Evolutionary conservation across 441 rosid species (phyloP).

Genomic region (Gossypium trilobum): DNA sequence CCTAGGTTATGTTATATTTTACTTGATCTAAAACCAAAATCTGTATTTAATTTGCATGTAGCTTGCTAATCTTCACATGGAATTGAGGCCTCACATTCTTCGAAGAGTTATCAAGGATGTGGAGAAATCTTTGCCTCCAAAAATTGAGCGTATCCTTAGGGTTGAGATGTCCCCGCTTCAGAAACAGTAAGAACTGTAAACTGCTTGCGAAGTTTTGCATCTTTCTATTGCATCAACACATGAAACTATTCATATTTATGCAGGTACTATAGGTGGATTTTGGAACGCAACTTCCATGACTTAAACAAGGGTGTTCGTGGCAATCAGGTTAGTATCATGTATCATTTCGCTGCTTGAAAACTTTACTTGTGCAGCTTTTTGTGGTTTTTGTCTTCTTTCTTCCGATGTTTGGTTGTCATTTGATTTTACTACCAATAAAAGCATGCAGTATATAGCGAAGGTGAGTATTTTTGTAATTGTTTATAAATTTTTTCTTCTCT

Average conservation of each 20-base stretch:
- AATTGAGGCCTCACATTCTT: slow-evolving; percentile 95
- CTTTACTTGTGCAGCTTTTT: background rate
- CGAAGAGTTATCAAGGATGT: slow-evolving; percentile 99
- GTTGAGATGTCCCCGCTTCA: slow-evolving; percentile 99
- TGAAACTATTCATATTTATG: slow-evolving; percentile 13
- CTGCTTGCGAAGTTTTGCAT: slow-evolving; percentile 6
- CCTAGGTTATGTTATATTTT: slow-evolving; percentile 2
- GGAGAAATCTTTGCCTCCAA: slow-evolving; percentile 97
- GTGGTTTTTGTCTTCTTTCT: background rate
- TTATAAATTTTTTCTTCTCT: slow-evolving; percentile 13
- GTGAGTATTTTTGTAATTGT: background rate
- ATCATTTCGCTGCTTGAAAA: slow-evolving; percentile 11
- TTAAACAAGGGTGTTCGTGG: slow-evolving; percentile 99
- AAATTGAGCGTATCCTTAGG: slow-evolving; percentile 95
- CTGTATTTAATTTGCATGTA: slow-evolving; percentile 25
- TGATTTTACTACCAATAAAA: background rate
- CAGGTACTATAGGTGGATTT: slow-evolving; percentile 98
- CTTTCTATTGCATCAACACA: background rate
- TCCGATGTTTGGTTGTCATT: background rate
- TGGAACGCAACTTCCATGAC: slow-evolving; percentile 97
- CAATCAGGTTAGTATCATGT: slow-evolving; percentile 59
- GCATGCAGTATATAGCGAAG: background rate
- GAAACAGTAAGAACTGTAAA: slow-evolving; percentile 63
- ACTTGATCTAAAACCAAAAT: slow-evolving; percentile 11
- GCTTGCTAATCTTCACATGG: slow-evolving; percentile 98